These are phyloP conservation scores for Aschersonia sp. DNA, from an alignment of 2,329 filamentous ascomycete species.

Conservation along the genomic window DNA sequence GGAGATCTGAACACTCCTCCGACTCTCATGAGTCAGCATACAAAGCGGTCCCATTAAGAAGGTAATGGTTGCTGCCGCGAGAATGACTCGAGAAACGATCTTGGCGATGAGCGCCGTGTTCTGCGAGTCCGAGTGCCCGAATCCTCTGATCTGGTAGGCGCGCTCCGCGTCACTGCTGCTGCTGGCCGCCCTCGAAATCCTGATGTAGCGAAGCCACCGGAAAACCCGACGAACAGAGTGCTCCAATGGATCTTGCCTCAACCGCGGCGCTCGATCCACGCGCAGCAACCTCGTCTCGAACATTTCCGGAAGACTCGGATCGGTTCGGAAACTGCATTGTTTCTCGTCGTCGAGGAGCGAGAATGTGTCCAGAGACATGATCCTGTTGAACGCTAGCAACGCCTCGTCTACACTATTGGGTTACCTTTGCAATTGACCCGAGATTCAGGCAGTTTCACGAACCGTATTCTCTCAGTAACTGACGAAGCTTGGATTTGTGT, in stretches of 20 bases:
- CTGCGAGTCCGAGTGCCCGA: background rate
- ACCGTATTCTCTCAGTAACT: background rate
- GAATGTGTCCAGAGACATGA: background rate
- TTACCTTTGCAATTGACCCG: background rate
- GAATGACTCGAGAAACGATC: background rate
- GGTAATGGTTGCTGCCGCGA: background rate
- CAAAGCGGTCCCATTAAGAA: background rate
- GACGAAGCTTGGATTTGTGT: background rate
- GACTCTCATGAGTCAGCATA: background rate
- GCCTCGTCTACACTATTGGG: background rate
- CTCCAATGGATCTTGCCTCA: background rate
- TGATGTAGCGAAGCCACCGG: background rate
- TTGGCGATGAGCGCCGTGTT: background rate
- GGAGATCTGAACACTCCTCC: background rate
- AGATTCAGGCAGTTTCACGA: background rate
- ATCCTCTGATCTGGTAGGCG: background rate
- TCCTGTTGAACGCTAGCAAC: background rate
- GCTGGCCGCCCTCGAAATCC: background rate
- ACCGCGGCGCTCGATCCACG: background rate
- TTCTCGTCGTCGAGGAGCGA: background rate
- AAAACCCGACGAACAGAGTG: background rate
- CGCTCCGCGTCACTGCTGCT: background rate
- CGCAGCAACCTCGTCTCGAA: background rate
- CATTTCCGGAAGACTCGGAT: background rate
- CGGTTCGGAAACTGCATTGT: background rate